A percentile compares a stretch with the other conserved stretches of the same genome.
Evolutionary conservation across 202 grass and related monocot species (phyloP).

Genomic region (Saccharum hybrid): DNA sequence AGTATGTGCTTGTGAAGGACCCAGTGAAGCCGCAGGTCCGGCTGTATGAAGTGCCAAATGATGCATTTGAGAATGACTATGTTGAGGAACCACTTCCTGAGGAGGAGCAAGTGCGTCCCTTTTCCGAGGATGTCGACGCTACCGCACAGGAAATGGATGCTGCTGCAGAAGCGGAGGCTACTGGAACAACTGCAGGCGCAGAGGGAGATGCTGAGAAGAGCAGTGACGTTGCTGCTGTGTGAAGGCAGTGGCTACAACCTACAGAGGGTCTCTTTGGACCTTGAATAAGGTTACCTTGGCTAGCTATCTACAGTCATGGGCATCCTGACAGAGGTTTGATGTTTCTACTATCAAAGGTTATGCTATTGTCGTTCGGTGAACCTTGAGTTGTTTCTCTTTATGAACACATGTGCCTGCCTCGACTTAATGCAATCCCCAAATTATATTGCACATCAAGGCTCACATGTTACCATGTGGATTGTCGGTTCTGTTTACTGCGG

Average conservation of each 20-base stretch:
- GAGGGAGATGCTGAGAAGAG: conserved; percentile 41
- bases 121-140: conserved; percentile 50
- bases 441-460: neutral
- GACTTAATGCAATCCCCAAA: neutral
- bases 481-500: neutral
- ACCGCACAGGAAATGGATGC: conserved; percentile 63
- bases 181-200: conserved; percentile 18
- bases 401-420: neutral
- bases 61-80: conserved; percentile 98
- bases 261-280: neutral
- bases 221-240: conserved; percentile 37
- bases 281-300: neutral
- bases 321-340: conserved; percentile 4
- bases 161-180: conserved; percentile 57
- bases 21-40: conserved; percentile 91
- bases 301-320: neutral
- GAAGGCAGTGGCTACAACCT: conserved; percentile 33
- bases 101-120: conserved; percentile 83
- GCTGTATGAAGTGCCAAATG: conserved; percentile 83
- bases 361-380: neutral
- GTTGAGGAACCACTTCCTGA: conserved; percentile 96
- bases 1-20: conserved; percentile 98
- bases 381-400: neutral
- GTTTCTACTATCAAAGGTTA: conserved; percentile 5
- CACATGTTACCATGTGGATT: neutral